Evolutionary conservation across 768 basidiomycete species (phyloP), one percentile per base, ranked within the genome.

Genomic region (Lyophyllum shimeji): DNA sequence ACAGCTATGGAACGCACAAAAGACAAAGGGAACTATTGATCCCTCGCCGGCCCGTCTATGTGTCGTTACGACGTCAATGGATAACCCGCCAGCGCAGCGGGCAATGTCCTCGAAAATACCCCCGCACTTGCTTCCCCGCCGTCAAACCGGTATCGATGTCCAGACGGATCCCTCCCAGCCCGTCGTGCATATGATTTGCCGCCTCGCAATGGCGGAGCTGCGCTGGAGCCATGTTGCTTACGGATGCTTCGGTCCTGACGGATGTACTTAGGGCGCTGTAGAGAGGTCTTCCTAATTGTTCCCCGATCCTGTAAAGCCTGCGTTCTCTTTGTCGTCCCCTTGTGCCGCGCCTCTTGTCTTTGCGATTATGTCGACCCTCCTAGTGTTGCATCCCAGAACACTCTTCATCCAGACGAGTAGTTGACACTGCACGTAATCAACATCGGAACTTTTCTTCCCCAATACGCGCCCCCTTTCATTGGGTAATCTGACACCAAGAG

Each of bases 1-100:
- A 46, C 55, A 81, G 80, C 78, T 52, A 79, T 79, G 77, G 79
- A 81, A 55, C 76, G 79, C 21, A 67, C 78, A 23, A 81, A 79
- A 57, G 77, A 78, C 60, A 79, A 76, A 55, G 60, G 65, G 11
- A 64, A 58, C 48, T 63, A 63, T 27, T 67, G 25, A 60, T 55
- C 5, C 9, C 25, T 18, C 43, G 23, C 11, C 23, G 23, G 23
- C 21, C 17, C 7, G 2, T 20, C 7, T 39, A n/a, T n/a, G n/a
- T n/a, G n/a, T n/a, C n/a, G n/a, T n/a, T 12, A 33, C 31, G 7
- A 33, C 31, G 6, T 23, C 25, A 8, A 27, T 27, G 29, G 21
- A 44, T 44, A n/a, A n/a, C n/a, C n/a, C n/a, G n/a, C n/a, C n/a
- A n/a, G 18, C 3, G 7, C 11, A 21, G 21, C 21, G 21, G 11